phyloP scores from a whole-genome alignment of 345 rosid species.

The Triadica sebifera region DNA sequence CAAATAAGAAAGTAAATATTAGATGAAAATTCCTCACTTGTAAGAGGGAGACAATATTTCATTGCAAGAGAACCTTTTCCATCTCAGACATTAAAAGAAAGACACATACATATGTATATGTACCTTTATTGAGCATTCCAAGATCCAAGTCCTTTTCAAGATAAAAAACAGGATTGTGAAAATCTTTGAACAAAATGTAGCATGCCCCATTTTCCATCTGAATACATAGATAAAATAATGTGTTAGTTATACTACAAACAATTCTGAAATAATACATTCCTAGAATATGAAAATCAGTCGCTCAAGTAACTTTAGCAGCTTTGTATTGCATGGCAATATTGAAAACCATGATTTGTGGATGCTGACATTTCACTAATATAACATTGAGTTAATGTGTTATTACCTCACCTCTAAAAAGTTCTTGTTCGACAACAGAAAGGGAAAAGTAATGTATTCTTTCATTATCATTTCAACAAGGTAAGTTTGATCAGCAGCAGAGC shows the following conservation, averaged over 20 bases:
- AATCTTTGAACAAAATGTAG: constrained; percentile 60
- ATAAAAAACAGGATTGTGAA: constrained; percentile 48
- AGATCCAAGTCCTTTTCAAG: constrained; percentile 51
- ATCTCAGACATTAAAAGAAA: not conserved
- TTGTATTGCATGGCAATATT: too few relatives aligned
- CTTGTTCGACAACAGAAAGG: constrained; percentile 56
- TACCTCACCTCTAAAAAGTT: constrained; percentile 50
- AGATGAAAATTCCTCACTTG: not conserved
- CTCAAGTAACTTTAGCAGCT: too few relatives aligned
- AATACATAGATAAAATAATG: constrained; percentile 18
- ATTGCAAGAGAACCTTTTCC: not conserved
- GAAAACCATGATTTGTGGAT: too few relatives aligned
- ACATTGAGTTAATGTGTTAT: not conserved
- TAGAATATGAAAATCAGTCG: too few relatives aligned
- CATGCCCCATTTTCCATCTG: constrained; percentile 51
- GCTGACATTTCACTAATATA: too few relatives aligned
- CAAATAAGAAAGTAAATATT: constrained; percentile 20
- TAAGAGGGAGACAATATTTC: not conserved
- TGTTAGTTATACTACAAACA: constrained; percentile 7
- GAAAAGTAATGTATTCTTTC: constrained; percentile 73
- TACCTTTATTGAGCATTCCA: constrained; percentile 63
- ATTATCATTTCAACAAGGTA: constrained; percentile 50
- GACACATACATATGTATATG: not conserved
- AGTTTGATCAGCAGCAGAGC: constrained; percentile 41
- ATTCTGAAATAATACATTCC: not conserved